A percentile compares a stretch with the other conserved stretches of the same genome.
phyloP scores from a whole-genome alignment of 2,329 filamentous ascomycete genomes.

The Eutypa lata region DNA sequence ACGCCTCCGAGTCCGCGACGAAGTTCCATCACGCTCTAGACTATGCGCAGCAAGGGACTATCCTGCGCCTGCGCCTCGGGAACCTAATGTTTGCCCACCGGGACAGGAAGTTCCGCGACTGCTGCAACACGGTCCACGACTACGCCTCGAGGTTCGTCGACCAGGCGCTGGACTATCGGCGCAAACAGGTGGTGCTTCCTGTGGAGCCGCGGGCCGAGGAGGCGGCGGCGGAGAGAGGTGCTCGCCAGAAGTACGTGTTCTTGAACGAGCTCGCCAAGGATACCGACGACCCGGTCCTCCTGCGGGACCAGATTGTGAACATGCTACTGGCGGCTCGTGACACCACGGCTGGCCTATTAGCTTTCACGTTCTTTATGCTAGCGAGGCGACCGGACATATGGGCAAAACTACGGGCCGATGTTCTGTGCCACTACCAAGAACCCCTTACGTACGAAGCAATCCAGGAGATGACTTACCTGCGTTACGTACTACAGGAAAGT shows the following conservation, averaged over 20 bases:
- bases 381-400: slow-evolving; percentile 39
- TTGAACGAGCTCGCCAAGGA: slow-evolving; percentile 48
- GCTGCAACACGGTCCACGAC: slow-evolving; percentile 13
- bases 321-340: slow-evolving; percentile 44
- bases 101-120: slow-evolving; percentile 17
- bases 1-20: slow-evolving; percentile 13
- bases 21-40: slow-evolving; percentile 17
- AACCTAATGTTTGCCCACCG: slow-evolving; percentile 18
- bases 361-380: slow-evolving; percentile 41
- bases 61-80: slow-evolving; percentile 15
- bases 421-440: slow-evolving; percentile 28
- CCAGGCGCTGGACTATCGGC: slow-evolving; percentile 14
- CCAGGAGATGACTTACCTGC: slow-evolving; percentile 38
- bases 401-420: slow-evolving; percentile 42
- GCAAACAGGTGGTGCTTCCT: slow-evolving; percentile 7
- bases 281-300: slow-evolving; percentile 36
- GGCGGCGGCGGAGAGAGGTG: background rate
- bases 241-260: slow-evolving; percentile 38
- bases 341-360: slow-evolving; percentile 42
- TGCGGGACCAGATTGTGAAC: slow-evolving; percentile 41
- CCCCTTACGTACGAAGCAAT: slow-evolving; percentile 24
- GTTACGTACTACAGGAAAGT: slow-evolving; percentile 57
- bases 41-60: slow-evolving; percentile 18
- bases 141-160: slow-evolving; percentile 18
- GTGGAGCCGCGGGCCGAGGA: slow-evolving; percentile 6